Conservation (phyloP, 495 filamentous ascomycete species). For the Umbilicaria muhlenbergii region DNA sequence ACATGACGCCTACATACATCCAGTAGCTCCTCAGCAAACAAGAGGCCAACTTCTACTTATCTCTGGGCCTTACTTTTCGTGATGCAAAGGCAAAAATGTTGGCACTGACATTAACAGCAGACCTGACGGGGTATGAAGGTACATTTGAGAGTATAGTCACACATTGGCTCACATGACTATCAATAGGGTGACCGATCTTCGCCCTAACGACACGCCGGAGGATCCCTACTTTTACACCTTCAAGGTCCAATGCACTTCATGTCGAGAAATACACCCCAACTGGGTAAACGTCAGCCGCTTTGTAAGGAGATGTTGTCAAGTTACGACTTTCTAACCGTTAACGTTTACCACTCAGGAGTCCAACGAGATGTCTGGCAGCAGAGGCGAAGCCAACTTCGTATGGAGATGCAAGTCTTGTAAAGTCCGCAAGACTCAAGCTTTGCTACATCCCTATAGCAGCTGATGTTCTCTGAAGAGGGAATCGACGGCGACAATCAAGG, state of each 20-base stretch:
- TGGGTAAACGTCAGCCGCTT: conserved; percentile 75
- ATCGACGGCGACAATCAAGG: conserved; percentile 54
- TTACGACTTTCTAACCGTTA: neutral
- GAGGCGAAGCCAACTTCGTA: conserved; percentile 94
- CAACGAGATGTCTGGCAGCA: conserved; percentile 76
- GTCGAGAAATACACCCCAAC: conserved; percentile 80
- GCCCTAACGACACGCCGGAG: conserved; percentile 63
- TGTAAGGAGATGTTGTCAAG: conserved; percentile 34
- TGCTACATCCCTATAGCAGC: neutral
- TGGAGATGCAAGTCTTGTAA: conserved; percentile 93
- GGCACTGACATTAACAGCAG: conserved; percentile 11
- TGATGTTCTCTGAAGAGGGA: conserved; percentile 30
- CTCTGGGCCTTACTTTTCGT: neutral
- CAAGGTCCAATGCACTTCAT: conserved; percentile 91
- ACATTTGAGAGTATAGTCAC: too few species aligned
- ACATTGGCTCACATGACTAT: neutral
- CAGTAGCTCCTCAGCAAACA: too few species aligned
- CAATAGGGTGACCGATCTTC: conserved; percentile 71
- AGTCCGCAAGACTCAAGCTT: conserved; percentile 30
- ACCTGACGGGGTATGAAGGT: conserved; percentile 9
- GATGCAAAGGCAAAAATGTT: conserved; percentile 4
- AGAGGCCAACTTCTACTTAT: too few species aligned
- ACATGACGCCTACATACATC: too few species aligned
- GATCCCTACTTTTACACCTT: conserved; percentile 90
- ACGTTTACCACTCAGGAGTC: conserved; percentile 39